Conservation (phyloP, 805 yeast genomes). For the Ogataea polymorpha region DNA sequence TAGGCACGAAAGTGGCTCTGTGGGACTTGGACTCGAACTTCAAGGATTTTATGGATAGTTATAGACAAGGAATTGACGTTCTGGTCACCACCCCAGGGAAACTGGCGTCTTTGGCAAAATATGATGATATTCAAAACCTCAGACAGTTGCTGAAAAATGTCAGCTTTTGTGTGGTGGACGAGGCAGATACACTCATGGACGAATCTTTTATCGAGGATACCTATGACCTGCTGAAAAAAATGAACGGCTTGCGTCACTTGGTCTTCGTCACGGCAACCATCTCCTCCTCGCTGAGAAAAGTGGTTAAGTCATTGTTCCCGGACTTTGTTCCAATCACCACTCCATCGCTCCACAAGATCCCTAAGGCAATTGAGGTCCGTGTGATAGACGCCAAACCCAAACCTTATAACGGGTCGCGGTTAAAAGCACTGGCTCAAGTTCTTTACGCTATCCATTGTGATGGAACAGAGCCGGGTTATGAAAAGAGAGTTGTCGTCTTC, state of each 20-base stretch:
- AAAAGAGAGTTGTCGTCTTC: slow-evolving; percentile 80
- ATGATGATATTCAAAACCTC: slow-evolving; percentile 31
- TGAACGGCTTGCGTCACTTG: slow-evolving; percentile 54
- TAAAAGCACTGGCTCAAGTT: slow-evolving; percentile 84
- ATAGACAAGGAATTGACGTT: slow-evolving; percentile 63
- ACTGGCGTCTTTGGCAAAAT: slow-evolving; percentile 36
- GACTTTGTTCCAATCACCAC: slow-evolving; percentile 64
- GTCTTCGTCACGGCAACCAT: slow-evolving; percentile 89
- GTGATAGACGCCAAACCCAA: slow-evolving; percentile 71
- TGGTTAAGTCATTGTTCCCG: slow-evolving; percentile 61
- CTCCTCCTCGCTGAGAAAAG: slow-evolving; percentile 69
- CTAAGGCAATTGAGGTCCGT: slow-evolving; percentile 66
- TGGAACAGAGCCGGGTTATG: slow-evolving; percentile 71
- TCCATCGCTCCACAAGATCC: slow-evolving; percentile 82
- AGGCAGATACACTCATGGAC: slow-evolving; percentile 91
- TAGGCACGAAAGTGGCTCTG: slow-evolving; percentile 47
- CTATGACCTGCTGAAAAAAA: slow-evolving; percentile 45
- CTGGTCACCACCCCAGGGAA: slow-evolving; percentile 85
- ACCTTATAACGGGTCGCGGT: slow-evolving; percentile 83
- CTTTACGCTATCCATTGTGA: slow-evolving; percentile 81
- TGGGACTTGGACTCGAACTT: slow-evolving; percentile 65
- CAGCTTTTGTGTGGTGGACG: slow-evolving; percentile 74
- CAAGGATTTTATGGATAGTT: slow-evolving; percentile 44
- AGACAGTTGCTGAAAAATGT: slow-evolving; percentile 43
- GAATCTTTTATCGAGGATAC: slow-evolving; percentile 72